Percentiles rank a stretch among this genome's conserved stretches.
These are phyloP conservation scores for Rosellinia necatrix DNA, from an alignment of 2,329 filamentous ascomycete genomes.

Conservation along the genomic window DNA sequence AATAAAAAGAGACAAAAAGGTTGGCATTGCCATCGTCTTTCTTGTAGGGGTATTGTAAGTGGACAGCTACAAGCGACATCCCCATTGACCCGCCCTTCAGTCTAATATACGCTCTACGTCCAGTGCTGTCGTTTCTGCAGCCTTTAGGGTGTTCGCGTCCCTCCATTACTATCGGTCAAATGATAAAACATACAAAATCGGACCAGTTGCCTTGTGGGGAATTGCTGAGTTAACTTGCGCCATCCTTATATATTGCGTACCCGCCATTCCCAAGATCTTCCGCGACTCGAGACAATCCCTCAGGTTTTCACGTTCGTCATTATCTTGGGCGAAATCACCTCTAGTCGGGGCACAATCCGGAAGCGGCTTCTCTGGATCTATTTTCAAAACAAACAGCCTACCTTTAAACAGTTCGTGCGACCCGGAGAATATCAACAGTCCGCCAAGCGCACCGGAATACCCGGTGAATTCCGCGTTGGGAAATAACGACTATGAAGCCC, in stretches of 20 bases:
- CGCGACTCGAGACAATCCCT: neutral
- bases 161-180: neutral
- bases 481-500: too few relatives aligned
- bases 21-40: conserved; percentile 22
- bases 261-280: conserved; percentile 9
- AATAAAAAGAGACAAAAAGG: conserved; percentile 16
- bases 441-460: too few relatives aligned
- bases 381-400: too few relatives aligned
- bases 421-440: too few relatives aligned
- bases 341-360: too few relatives aligned
- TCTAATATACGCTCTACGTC: neutral
- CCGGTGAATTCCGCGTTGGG: too few relatives aligned
- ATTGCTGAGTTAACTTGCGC: conserved; percentile 21
- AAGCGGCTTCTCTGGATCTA: too few relatives aligned
- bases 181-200: conserved; percentile 16
- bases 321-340: too few relatives aligned
- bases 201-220: conserved; percentile 7
- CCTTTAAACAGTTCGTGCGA: too few relatives aligned
- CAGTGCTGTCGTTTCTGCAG: conserved; percentile 12
- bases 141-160: conserved; percentile 1
- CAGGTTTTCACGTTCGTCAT: too few relatives aligned
- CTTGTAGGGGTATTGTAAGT: conserved; percentile 18
- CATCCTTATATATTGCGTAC: conserved; percentile 17
- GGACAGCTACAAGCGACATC: neutral
- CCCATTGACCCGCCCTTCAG: neutral